Evolutionary conservation across 2,329 filamentous ascomycete species (phyloP).

Genomic region (Sporothrix protearum): DNA sequence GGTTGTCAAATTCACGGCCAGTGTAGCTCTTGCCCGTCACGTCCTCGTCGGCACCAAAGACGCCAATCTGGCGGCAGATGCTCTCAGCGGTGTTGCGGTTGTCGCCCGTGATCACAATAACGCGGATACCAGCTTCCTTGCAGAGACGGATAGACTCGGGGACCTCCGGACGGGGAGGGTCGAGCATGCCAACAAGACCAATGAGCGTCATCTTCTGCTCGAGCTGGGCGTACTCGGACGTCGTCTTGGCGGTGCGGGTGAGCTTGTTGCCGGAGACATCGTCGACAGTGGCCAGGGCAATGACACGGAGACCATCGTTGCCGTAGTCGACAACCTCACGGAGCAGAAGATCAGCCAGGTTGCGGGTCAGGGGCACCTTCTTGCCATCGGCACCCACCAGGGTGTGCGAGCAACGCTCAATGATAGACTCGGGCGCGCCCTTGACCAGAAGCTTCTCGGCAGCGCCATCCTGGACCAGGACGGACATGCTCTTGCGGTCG

Average conservation of each 20-base stretch:
- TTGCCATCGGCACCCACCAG: slow-evolving; percentile 75
- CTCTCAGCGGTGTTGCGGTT: slow-evolving; percentile 97
- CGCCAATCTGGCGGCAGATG: slow-evolving; percentile 94
- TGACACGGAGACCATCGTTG: slow-evolving; percentile 87
- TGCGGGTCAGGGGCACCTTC: slow-evolving; percentile 66
- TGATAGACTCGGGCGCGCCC: slow-evolving; percentile 88
- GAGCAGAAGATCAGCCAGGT: slow-evolving; percentile 65
- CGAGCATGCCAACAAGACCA: slow-evolving; percentile 92
- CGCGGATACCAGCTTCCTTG: slow-evolving; percentile 87
- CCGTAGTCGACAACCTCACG: slow-evolving; percentile 86
- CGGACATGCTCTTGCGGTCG: slow-evolving; percentile 99
- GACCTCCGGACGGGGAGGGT: slow-evolving; percentile 92
- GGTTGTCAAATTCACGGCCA: slow-evolving; percentile 86
- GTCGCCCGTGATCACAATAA: slow-evolving; percentile 97
- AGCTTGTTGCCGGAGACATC: slow-evolving; percentile 69
- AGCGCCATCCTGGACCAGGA: slow-evolving; percentile 69
- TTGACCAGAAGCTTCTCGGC: slow-evolving; percentile 84
- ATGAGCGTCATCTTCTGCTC: slow-evolving; percentile 94
- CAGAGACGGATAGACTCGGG: slow-evolving; percentile 81
- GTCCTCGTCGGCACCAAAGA: slow-evolving; percentile 73
- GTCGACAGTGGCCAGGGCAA: slow-evolving; percentile 83
- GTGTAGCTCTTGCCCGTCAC: slow-evolving; percentile 91
- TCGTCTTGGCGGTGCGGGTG: slow-evolving; percentile 71
- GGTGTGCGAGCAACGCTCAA: slow-evolving; percentile 84
- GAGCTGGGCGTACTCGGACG: slow-evolving; percentile 76